phyloP scores from a whole-genome alignment of 139 green algal genomes.

The Dunaliella primolecta region DNA sequence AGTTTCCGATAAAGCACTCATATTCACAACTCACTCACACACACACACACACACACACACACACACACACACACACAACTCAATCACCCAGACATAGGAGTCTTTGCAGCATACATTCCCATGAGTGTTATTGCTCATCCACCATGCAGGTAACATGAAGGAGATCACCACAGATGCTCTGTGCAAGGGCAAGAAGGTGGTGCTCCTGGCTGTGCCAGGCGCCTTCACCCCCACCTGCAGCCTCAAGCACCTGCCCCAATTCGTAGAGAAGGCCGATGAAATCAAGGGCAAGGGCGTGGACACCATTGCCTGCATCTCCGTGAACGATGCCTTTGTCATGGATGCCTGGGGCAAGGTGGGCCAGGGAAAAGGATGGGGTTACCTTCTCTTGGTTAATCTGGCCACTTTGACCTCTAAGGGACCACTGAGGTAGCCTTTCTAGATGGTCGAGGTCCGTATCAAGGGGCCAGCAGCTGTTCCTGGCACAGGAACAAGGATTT shows the following conservation, averaged over 20 bases:
- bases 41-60: conserved; percentile 18
- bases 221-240: conserved; percentile 93
- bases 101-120: too few species aligned
- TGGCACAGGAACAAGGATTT: too few species aligned
- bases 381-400: too few species aligned
- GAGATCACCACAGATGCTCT: conserved; percentile 74
- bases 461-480: too few species aligned
- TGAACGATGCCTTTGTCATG: conserved; percentile 95
- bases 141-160: conserved; percentile 86
- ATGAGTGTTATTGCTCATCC: too few species aligned
- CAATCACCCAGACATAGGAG: too few species aligned
- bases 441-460: too few species aligned
- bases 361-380: conserved; percentile 83
- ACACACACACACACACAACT: background rate
- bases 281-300: conserved; percentile 89
- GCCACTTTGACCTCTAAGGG: too few species aligned
- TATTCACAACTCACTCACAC: background rate
- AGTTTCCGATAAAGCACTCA: too few species aligned
- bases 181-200: conserved; percentile 86
- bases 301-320: conserved; percentile 89
- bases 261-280: conserved; percentile 90
- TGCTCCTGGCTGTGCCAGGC: conserved; percentile 88
- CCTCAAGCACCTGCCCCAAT: conserved; percentile 88
- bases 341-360: conserved; percentile 91
- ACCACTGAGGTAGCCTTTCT: too few species aligned